These are phyloP conservation scores for Daldinia bambusicola DNA, from an alignment of 495 filamentous ascomycete genomes.

Conservation along the genomic window DNA sequence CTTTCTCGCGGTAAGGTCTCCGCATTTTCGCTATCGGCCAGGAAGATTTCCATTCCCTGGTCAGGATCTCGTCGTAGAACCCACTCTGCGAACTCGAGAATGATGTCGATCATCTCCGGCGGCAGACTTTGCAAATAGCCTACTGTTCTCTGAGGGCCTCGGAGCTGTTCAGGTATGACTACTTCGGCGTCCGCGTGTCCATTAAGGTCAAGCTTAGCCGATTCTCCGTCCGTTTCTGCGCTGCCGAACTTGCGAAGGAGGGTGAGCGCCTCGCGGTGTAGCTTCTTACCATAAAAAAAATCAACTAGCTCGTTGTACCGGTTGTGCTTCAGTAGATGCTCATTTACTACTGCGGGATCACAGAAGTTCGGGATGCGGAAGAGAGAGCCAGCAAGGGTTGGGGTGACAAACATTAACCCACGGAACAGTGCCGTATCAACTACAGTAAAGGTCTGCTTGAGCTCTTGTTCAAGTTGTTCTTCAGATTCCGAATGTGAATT, in stretches of 20 bases:
- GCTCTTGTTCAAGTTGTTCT: slow-evolving; percentile 72
- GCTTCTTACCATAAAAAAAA: slow-evolving; percentile 94
- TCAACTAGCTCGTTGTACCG: slow-evolving; percentile 95
- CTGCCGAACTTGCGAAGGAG: slow-evolving; percentile 85
- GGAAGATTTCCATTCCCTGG: slow-evolving; percentile 93
- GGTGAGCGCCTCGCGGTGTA: slow-evolving; percentile 88
- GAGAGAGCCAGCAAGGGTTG: slow-evolving; percentile 84
- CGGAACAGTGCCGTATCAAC: slow-evolving; percentile 96
- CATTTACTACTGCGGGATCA: slow-evolving; percentile 93
- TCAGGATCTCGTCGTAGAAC: slow-evolving; percentile 76
- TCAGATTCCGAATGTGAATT: slow-evolving; percentile 61
- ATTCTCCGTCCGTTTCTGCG: slow-evolving; percentile 64
- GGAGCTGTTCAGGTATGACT: slow-evolving; percentile 71
- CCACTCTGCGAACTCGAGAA: slow-evolving; percentile 92
- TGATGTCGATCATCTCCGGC: slow-evolving; percentile 87
- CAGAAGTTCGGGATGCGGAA: slow-evolving; percentile 98
- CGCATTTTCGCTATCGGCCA: slow-evolving; percentile 93
- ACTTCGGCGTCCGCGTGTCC: slow-evolving; percentile 43
- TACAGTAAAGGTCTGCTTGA: slow-evolving; percentile 78
- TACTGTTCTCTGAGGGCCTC: slow-evolving; percentile 84
- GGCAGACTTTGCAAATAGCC: slow-evolving; percentile 90
- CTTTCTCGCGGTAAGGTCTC: slow-evolving; percentile 82
- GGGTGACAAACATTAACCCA: slow-evolving; percentile 88
- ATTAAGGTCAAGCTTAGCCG: slow-evolving; percentile 44
- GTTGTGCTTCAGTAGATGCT: slow-evolving; percentile 86